Conservation (phyloP, 805 yeast species). For the Candida corydali region DNA sequence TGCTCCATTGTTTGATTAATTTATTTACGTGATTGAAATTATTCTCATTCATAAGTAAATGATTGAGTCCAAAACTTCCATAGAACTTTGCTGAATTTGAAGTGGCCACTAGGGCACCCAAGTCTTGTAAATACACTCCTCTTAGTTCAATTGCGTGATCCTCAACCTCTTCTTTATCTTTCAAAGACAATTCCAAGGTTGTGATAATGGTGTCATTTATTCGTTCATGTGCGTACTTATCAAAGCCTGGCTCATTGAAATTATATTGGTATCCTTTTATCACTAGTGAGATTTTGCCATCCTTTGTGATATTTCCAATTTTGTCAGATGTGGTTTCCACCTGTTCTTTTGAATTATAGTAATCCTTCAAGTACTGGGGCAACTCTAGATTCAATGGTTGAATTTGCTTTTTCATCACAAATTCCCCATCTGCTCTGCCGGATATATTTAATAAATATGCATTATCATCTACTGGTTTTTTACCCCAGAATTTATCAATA, state of each 20-base stretch:
- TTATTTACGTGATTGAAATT: constrained; percentile 44
- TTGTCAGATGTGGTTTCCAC: constrained; percentile 15
- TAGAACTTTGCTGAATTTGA: constrained; percentile 63
- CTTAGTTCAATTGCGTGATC: constrained; percentile 47
- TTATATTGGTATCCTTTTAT: constrained; percentile 21
- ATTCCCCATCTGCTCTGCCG: constrained; percentile 33
- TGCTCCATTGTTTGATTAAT: constrained; percentile 40
- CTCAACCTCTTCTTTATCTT: constrained; percentile 46
- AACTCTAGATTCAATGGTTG: constrained; percentile 17
- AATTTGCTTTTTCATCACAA: constrained; percentile 13
- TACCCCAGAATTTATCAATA: constrained; percentile 55
- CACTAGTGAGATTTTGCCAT: constrained; percentile 23
- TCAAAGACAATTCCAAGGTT: constrained; percentile 22
- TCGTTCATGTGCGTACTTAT: constrained; percentile 12
- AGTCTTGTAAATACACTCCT: constrained; percentile 63
- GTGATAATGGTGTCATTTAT: constrained; percentile 34
- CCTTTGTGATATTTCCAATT: constrained; percentile 27
- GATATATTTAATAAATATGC: constrained; percentile 34
- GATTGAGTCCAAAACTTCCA: constrained; percentile 60
- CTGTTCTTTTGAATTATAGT: constrained; percentile 18
- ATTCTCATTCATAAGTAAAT: constrained; percentile 40
- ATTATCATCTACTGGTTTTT: constrained; percentile 10
- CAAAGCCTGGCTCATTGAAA: constrained; percentile 17
- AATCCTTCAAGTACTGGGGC: constrained; percentile 29
- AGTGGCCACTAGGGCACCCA: constrained; percentile 58